Evolutionary conservation across 352 stramenopile species (phyloP).

Genomic region (Phytophthora fragariaefolia): DNA sequence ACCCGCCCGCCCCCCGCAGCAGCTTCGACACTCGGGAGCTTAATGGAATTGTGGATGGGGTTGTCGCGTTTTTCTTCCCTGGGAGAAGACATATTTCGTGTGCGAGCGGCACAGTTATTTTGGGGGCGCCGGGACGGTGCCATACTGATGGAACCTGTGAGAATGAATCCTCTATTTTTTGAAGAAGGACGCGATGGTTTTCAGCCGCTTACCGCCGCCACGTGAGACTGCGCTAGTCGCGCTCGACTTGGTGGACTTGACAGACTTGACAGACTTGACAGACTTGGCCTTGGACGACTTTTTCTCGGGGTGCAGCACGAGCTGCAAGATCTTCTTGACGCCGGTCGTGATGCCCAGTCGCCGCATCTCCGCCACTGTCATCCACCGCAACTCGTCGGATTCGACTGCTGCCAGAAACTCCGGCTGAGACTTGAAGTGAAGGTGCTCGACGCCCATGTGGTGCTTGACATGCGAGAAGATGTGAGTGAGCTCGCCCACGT

Average conservation of each 20-base stretch:
- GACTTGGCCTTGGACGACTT: conserved; percentile 20
- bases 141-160: conserved; percentile 14
- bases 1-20: too few relatives aligned
- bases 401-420: conserved; percentile 17
- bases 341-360: conserved; percentile 87
- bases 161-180: conserved; percentile 53
- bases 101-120: background rate
- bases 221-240: conserved; percentile 38
- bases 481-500: conserved; percentile 81
- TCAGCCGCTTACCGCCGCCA: conserved; percentile 46
- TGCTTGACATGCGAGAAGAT: conserved; percentile 93
- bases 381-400: conserved; percentile 60
- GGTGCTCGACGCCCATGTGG: conserved; percentile 89
- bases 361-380: conserved; percentile 78
- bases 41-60: too few relatives aligned
- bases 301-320: conserved; percentile 41
- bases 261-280: conserved; percentile 18
- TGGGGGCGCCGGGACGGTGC: background rate
- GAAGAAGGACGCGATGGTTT: conserved; percentile 74
- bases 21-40: too few relatives aligned
- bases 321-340: conserved; percentile 86
- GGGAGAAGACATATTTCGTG: conserved; percentile 20
- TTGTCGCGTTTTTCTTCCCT: conserved; percentile 17
- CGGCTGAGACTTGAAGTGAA: conserved; percentile 60
- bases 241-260: conserved; percentile 17